Base-by-base conservation (phyloP, 139 green algal species). In the Chlorella sp. region DNA sequence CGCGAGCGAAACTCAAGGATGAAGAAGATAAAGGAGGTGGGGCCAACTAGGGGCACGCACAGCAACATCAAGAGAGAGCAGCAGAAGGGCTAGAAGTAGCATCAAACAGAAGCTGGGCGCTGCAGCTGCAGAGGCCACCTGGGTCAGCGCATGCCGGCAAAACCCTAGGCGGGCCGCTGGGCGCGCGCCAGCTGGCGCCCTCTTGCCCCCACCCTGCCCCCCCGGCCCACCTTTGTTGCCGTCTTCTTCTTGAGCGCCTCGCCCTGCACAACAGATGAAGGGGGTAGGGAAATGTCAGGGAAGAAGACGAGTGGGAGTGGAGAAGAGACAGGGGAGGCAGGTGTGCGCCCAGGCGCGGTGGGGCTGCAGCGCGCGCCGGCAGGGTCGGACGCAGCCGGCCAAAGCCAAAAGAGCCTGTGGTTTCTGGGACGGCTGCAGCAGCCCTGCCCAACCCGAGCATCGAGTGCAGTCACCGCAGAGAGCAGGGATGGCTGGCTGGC, bases 201-300 rank as follows among this genome's bases (percentile, higher is more conserved):
- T 28, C 64, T 28, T 71, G 21, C 64, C 68, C 68, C 22, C 9
- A 14, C 21, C 28, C 14, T 1, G 0, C 71, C 28, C 11, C 28
- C 0, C 30, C 5, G 15, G 3, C 30, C 71, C 71, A 78, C 71
- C 71, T 78, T 78, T n/a, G 71, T 9, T 14, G 75, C 75, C 15
- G 75, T 81, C 75, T 81, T 81, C 75, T 81, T 81, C 34, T 81
- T 81, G 12, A 81, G 34, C 34, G 75, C 75, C 75, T 81, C 75
- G 75, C 75, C 75, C 75, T 81, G 75, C 15, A n/a, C n/a, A 81
- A 34, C 71, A 40, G 71, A 40, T 16, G 2, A 22, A 22, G 32
- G 30, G 30, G 19, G n/a, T 32, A 39, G 75, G 0, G 32, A 32
- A 16, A 0, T 22, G 4, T 7, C 34, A 39, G n/a, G n/a, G n/a